phyloP scores from a whole-genome alignment of 176 grass and related monocot genomes.

The Zoysia japonica region DNA sequence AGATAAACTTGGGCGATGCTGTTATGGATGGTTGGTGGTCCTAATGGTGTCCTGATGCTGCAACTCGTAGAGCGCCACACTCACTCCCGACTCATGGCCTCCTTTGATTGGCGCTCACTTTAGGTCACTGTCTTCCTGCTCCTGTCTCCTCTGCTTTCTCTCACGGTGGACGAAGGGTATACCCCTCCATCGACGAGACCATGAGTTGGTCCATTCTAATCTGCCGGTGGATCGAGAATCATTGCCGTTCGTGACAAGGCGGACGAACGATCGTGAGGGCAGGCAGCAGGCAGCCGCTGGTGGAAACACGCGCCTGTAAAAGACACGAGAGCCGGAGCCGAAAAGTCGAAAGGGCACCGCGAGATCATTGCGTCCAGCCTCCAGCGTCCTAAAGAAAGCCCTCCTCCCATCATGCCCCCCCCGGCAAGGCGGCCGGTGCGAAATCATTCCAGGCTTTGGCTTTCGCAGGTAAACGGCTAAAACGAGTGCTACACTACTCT shows the following conservation, averaged over 20 bases:
- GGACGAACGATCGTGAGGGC: not conserved
- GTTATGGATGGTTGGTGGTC: slow-evolving; percentile 3
- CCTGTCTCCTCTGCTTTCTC: slow-evolving; percentile 7
- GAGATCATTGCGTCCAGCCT: slow-evolving; percentile 12
- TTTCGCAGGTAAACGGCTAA: slow-evolving; percentile 18
- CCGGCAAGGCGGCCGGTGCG: slow-evolving; percentile 9
- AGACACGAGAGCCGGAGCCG: not conserved
- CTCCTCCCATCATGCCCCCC: not conserved
- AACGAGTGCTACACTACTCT: too few relatives aligned
- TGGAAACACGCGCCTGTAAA: not conserved
- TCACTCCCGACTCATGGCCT: not conserved
- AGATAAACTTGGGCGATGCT: not conserved
- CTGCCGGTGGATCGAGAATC: not conserved
- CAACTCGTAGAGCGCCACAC: not conserved
- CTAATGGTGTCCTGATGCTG: not conserved
- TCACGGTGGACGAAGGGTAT: not conserved
- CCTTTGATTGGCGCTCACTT: slow-evolving; percentile 19
- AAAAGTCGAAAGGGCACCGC: not conserved
- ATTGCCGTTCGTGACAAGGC: slow-evolving; percentile 18
- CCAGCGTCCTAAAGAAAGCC: not conserved
- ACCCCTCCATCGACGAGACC: not conserved
- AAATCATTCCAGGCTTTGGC: slow-evolving; percentile 12
- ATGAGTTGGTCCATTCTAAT: slow-evolving; percentile 20
- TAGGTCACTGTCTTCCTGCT: not conserved
- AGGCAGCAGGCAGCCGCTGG: too few relatives aligned